Evolutionary conservation across 2,329 filamentous ascomycete genomes (phyloP).

Genomic region (Dactylonectria estremocensis): DNA sequence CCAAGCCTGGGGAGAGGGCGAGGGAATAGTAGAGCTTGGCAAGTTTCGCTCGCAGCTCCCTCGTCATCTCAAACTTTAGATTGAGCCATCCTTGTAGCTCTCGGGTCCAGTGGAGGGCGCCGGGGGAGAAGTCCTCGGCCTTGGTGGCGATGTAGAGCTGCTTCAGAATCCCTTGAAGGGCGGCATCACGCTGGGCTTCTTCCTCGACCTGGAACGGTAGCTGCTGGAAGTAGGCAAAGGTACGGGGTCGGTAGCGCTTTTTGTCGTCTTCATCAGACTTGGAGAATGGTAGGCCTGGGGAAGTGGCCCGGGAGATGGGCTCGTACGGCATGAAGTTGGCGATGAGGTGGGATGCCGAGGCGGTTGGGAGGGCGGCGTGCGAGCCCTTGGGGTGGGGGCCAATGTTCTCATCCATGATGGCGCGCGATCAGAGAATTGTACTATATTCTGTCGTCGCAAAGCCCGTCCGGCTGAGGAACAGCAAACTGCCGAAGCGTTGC

Average conservation of each 20-base stretch:
- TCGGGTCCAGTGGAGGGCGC: constrained; percentile 96
- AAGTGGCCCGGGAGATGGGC: constrained; percentile 88
- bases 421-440: constrained; percentile 21
- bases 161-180: constrained; percentile 89
- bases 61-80: constrained; percentile 96
- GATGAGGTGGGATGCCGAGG: constrained; percentile 51
- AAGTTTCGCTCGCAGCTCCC: constrained; percentile 85
- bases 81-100: constrained; percentile 96
- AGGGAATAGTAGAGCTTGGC: constrained; percentile 96
- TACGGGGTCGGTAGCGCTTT: constrained; percentile 85
- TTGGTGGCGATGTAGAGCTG: constrained; percentile 93
- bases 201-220: constrained; percentile 92
- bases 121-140: constrained; percentile 93
- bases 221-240: constrained; percentile 92
- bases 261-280: constrained; percentile 67
- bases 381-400: constrained; percentile 53
- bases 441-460: constrained; percentile 29
- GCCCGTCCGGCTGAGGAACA: constrained; percentile 22
- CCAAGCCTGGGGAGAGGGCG: constrained; percentile 89
- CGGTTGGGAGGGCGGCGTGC: constrained; percentile 51
- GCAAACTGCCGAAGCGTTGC: constrained; percentile 33
- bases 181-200: constrained; percentile 81
- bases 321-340: constrained; percentile 66
- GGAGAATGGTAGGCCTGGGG: constrained; percentile 77
- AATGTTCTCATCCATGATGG: constrained; percentile 58